phyloP scores from a whole-genome alignment of 164 flowering plant genomes.

The Stephania yunnanensis region DNA sequence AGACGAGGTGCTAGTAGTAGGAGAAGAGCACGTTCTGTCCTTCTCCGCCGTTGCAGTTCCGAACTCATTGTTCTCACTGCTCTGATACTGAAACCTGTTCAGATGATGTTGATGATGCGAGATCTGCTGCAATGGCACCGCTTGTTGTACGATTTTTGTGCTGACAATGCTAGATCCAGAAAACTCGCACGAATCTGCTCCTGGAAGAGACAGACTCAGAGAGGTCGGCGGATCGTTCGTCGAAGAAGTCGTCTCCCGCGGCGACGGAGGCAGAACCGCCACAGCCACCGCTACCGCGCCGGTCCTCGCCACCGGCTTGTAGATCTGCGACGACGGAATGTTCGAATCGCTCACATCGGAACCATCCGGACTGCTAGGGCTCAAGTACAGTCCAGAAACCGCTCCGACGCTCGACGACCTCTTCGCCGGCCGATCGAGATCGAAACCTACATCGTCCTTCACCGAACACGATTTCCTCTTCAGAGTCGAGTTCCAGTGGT shows the following conservation, averaged over 20 bases:
- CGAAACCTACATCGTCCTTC: constrained; percentile 25
- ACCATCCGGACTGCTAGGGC: constrained; percentile 56
- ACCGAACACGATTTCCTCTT: constrained; percentile 61
- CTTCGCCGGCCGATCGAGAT: constrained; percentile 27
- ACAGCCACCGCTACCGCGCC: constrained; percentile 32
- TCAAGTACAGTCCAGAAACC: constrained; percentile 27
- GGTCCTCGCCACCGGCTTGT: constrained; percentile 38
- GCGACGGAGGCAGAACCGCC: constrained; percentile 20
- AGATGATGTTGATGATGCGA: background rate
- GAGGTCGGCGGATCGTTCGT: constrained; percentile 44
- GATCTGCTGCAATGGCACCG: constrained; percentile 5
- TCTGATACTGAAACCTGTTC: background rate
- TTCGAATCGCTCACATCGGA: constrained; percentile 74
- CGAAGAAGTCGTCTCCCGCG: constrained; percentile 21
- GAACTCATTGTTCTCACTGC: background rate
- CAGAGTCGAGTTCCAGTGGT: constrained; percentile 86
- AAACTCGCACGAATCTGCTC: constrained; percentile 33
- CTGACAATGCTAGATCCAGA: constrained; percentile 15
- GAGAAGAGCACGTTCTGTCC: no score
- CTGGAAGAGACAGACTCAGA: constrained; percentile 61
- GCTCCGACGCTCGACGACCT: constrained; percentile 50
- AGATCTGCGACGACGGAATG: constrained; percentile 29
- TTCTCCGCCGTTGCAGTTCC: constrained; percentile 17
- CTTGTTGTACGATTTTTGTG: background rate
- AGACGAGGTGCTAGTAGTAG: background rate